Evolutionary conservation across 495 filamentous ascomycete species (phyloP), one percentile per base, ranked within the genome.

Genomic region (Oidiodendron maius): DNA sequence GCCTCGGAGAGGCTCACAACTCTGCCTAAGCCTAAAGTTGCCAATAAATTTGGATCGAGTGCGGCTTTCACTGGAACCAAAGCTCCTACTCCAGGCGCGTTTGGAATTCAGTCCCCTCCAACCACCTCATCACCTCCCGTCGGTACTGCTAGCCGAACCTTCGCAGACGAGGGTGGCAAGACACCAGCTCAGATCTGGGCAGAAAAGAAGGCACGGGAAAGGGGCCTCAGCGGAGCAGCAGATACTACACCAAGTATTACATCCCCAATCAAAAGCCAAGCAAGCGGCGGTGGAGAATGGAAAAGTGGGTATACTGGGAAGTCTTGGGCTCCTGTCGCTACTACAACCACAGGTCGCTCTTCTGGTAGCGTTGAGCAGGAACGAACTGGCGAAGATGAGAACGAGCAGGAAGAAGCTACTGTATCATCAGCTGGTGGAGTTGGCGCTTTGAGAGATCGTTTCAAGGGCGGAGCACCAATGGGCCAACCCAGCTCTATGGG

Each of bases 131-230:
- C 78, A 16, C 56, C 76, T 32, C 81, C 81, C 25, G 71, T 94
- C 38, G 90, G 90, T 20, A 74, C 78, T 48, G 90, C 90, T 30
- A 94, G 89, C 64, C 78, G 86, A 56, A 95, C 89, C 18, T 98
- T 95, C 72, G 91, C 93, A 2, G 89, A 96, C 49, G 73, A 94
- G 66, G 91, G 86, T 48, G 91, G 90, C 39, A 99, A 97, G 69
- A 96, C 93, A 4, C 93, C 93, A 15, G 90, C 94, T 18, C 93
- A 99, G 61, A 64, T 95, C 15, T 99, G 93, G 93, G 91, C 91
- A 0, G 93, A 99, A 67, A 94, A 86, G 65, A 98, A 96, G 70
- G 89, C 86, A 20, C 78, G 80, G 44, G 85, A 95, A 59, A 74
- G 83, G 16, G 85, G 82, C 21, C 52, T 63, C 25, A 69, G 70